Evolutionary conservation across 768 basidiomycete species (phyloP), one percentile per base, ranked within the genome.

Genomic region (Tylopilus rubrobrunneus): DNA sequence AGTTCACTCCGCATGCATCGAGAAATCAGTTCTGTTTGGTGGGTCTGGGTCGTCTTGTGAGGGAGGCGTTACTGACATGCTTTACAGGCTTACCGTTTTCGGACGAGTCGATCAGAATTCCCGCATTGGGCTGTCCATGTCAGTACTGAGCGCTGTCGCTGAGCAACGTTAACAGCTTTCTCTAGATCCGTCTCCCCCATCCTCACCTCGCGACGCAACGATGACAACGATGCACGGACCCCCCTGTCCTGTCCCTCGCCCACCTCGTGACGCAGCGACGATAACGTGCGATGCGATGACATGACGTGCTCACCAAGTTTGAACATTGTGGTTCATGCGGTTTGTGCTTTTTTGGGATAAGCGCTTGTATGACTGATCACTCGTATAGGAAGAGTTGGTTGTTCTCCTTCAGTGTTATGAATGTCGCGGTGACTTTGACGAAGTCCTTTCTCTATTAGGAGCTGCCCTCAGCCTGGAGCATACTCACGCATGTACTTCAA

Each of bases 1-100:
- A 70, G 97, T 99, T 48, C 96, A 98, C 61, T 89, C 93, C 23
- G 97, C 97, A 39, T 99, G 97, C 74, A 87, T 99, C 52, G 96
- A 97, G 76, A 98, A 98, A 78, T 76, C 81, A 51, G 69, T 98
- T 98, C 84, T 88, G 94, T 55, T 71, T 98, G 71, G 86, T 85
- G 49, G 25, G 78, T 71, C 10, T 40, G 31, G 27, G 55, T 43
- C 17, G 8, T 21, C 41, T 1, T 14, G 27, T 5, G 37, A 19
- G 12, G 12, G 34, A 19, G 34, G 40, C 56, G 36, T 60, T 53
- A 49, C 45, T 60, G 48, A 58, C 31, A 8, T 37, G 5, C 15
- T 28, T 41, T 58, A 39, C 56, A 85, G 85, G 96, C 97, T 33
- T 94, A 98, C 19, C 19, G 19, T 19, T 19, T 19, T 19, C 19